Conservation (phyloP, 2,329 filamentous ascomycete genomes). For the Lasiodiplodia gonubiensis region DNA sequence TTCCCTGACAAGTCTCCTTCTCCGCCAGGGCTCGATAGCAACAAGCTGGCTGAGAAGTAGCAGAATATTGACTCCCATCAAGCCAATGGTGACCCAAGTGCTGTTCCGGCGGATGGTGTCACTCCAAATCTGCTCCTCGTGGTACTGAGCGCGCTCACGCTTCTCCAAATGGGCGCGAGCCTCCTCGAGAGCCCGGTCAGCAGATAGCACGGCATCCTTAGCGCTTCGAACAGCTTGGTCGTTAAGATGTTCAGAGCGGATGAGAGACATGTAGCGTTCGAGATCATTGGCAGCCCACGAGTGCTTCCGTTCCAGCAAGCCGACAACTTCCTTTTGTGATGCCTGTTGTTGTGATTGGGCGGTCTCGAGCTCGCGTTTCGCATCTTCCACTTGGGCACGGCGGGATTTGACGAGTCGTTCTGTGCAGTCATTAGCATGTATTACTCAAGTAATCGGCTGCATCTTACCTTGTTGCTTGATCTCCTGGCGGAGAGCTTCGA, state of each 20-base stretch:
- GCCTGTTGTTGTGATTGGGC: slow-evolving; percentile 82
- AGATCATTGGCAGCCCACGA: slow-evolving; percentile 86
- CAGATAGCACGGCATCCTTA: slow-evolving; percentile 72
- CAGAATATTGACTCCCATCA: slow-evolving; percentile 96
- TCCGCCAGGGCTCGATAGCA: slow-evolving; percentile 90
- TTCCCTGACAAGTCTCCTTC: slow-evolving; percentile 79
- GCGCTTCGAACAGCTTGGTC: slow-evolving; percentile 80
- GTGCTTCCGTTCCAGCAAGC: slow-evolving; percentile 90
- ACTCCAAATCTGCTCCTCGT: slow-evolving; percentile 99
- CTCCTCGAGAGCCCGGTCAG: slow-evolving; percentile 81
- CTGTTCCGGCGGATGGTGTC: slow-evolving; percentile 95
- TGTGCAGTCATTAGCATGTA: slow-evolving; percentile 34
- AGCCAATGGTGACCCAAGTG: slow-evolving; percentile 97
- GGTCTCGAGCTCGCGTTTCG: slow-evolving; percentile 79
- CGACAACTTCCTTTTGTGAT: slow-evolving; percentile 94
- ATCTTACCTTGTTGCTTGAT: slow-evolving; percentile 70
- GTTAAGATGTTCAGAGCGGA: slow-evolving; percentile 90
- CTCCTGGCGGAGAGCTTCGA: slow-evolving; percentile 80
- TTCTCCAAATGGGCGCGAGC: slow-evolving; percentile 76
- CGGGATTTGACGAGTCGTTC: slow-evolving; percentile 64
- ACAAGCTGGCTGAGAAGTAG: slow-evolving; percentile 86
- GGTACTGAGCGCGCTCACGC: slow-evolving; percentile 87
- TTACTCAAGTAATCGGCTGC: background rate
- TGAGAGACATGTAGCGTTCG: slow-evolving; percentile 91
- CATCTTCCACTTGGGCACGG: slow-evolving; percentile 69